These are phyloP conservation scores for Bifiguratus adelaidae DNA, from an alignment of 192 early-diverging fungal species.

Conservation along the genomic window DNA sequence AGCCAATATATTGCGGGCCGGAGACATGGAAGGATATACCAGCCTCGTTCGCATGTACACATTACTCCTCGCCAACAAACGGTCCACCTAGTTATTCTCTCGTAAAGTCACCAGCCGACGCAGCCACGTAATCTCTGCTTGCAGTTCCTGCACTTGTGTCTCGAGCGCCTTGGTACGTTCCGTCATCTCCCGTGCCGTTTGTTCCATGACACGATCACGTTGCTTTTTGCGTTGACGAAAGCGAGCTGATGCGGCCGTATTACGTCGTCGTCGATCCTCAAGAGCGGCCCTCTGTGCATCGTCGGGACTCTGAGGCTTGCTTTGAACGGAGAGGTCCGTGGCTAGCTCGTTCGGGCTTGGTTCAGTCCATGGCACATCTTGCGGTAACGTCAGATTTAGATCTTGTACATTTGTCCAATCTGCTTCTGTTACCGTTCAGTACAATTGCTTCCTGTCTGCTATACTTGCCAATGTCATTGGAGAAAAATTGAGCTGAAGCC, in stretches of 20 bases:
- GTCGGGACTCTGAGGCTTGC: too few relatives aligned
- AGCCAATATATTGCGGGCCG: conserved; percentile 82
- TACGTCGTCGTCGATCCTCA: conserved; percentile 86
- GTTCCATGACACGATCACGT: conserved; percentile 78
- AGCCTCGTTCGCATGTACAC: conserved; percentile 84
- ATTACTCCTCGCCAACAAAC: conserved; percentile 56
- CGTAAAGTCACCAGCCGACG: conserved; percentile 19
- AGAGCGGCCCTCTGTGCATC: conserved; percentile 29
- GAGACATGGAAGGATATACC: conserved; percentile 79
- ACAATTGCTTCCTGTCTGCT: too few relatives aligned
- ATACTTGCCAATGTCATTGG: too few relatives aligned
- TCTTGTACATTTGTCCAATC: too few relatives aligned
- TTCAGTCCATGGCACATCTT: too few relatives aligned
- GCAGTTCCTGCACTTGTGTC: conserved; percentile 68
- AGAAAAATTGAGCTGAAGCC: too few relatives aligned
- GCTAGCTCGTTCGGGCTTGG: too few relatives aligned
- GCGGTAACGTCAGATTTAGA: too few relatives aligned
- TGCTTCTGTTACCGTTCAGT: too few relatives aligned
- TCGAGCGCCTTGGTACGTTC: conserved; percentile 69
- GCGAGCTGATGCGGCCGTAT: conserved; percentile 91
- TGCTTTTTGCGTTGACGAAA: conserved; percentile 94
- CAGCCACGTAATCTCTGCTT: conserved; percentile 91
- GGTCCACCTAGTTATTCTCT: too few relatives aligned
- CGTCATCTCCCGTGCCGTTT: conserved; percentile 72
- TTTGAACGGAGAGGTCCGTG: too few relatives aligned